Conservation (phyloP, 106 monocot genomes). For the Allium fistulosum region DNA sequence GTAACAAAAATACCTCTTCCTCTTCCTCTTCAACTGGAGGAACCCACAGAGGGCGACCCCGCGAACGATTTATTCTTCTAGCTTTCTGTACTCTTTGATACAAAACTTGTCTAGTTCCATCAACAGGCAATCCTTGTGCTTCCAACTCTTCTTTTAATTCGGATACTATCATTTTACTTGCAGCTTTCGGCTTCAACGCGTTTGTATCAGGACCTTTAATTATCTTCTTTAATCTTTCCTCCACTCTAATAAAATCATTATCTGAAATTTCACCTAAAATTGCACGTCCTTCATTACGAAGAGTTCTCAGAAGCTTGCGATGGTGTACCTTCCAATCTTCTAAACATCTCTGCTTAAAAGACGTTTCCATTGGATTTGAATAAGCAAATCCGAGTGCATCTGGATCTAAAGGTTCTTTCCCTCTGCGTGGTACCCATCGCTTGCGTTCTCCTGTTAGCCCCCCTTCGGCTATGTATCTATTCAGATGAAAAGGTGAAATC, state of each 20-base stretch:
- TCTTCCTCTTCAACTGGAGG: slow-evolving; percentile 94
- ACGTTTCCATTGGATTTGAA: slow-evolving; percentile 86
- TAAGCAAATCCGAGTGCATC: slow-evolving; percentile 94
- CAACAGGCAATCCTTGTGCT: slow-evolving; percentile 87
- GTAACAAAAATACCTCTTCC: slow-evolving; percentile 63
- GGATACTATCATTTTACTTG: slow-evolving; percentile 97
- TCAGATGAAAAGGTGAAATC: slow-evolving; percentile 1
- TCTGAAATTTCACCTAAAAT: slow-evolving; percentile 69
- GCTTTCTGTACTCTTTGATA: slow-evolving; percentile 98
- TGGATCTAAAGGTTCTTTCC: slow-evolving; percentile 90
- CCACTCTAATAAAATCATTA: slow-evolving; percentile 59
- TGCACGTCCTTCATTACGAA: slow-evolving; percentile 69
- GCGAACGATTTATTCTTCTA: slow-evolving; percentile 94
- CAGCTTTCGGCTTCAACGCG: slow-evolving; percentile 86
- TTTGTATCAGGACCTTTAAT: slow-evolving; percentile 72
- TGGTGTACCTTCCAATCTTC: slow-evolving; percentile 86
- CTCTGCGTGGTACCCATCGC: slow-evolving; percentile 92
- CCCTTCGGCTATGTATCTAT: slow-evolving; percentile 89
- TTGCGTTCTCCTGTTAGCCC: slow-evolving; percentile 98
- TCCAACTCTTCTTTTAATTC: slow-evolving; percentile 92
- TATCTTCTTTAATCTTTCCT: slow-evolving; percentile 64
- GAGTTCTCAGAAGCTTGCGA: slow-evolving; percentile 60
- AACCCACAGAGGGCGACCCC: slow-evolving; percentile 94
- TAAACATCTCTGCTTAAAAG: slow-evolving; percentile 79
- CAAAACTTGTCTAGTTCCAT: slow-evolving; percentile 92